Evolutionary conservation across 352 stramenopile genomes (phyloP), one percentile per base, ranked within the genome.

Genomic region (Pythium apleroticum): DNA sequence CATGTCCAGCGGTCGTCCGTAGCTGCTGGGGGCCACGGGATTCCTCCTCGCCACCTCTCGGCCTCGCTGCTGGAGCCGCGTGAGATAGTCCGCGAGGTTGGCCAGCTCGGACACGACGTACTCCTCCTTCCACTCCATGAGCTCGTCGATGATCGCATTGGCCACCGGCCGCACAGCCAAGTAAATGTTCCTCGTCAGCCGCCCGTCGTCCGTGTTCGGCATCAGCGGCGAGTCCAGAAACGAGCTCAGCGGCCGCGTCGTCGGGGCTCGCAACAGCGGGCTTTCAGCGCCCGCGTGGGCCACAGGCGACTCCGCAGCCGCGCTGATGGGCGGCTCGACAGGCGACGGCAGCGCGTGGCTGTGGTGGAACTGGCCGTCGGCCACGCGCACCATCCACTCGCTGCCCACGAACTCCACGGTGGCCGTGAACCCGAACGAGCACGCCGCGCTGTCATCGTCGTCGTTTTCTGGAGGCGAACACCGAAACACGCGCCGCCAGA

Each of bases 381-480:
- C 31, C 14, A 68, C 54, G 17, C 60, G 15, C 43, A 68, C 61
- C 30, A 68, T 48, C 53, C 54, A 68, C 53, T 63, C 61, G 24
- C 39, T 25, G 15, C 53, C 53, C 46, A 68, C 19, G 25, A 27
- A 49, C 46, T 50, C 45, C 8, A 45, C 45, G 28, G 60, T 56
- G 12, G 61, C 61, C 33, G 53, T 58, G 41, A 62, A 61, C 12
- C n/a, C 20, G 28, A 68, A 68, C 39, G 53, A 20, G 35, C 61
- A 68, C 20, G 14, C 17, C 19, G 14, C 12, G 17, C 39, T 46
- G 20, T 17, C 10, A 4, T 27, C 33, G 19, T 30, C 57, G 19
- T 56, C 27, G 30, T 30, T 6, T n/a, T 63, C 41, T 3, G 20
- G 20, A 4, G 17, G 19, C 3, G 14, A 14, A 27, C 61, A 68